phyloP scores from a whole-genome alignment of 1,139 yeast species.

The Pichia sp. region DNA sequence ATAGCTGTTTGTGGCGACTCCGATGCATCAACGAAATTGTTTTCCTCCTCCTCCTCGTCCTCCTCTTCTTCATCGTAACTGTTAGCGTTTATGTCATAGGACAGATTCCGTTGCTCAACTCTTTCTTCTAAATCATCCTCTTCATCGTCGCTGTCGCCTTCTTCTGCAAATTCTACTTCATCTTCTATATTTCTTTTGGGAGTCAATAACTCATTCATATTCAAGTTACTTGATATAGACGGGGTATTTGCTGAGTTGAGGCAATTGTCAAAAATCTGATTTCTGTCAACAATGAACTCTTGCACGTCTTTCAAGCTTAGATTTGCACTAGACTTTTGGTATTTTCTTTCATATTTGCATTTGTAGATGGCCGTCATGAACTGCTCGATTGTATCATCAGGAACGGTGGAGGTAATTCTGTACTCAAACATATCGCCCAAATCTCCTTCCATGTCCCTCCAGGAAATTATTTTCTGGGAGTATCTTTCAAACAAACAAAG shows the following conservation, averaged over 20 bases:
- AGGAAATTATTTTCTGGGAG: constrained; percentile 53
- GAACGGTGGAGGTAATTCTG: constrained; percentile 61
- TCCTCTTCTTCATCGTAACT: constrained; percentile 23
- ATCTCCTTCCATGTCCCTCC: constrained; percentile 85
- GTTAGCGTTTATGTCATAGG: constrained; percentile 8
- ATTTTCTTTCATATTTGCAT: constrained; percentile 76
- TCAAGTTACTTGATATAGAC: constrained; percentile 10
- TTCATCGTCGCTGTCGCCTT: constrained; percentile 20
- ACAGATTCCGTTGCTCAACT: constrained; percentile 7
- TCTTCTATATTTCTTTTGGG: constrained; percentile 5
- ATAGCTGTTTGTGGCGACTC: constrained; percentile 23
- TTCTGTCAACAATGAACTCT: constrained; percentile 49
- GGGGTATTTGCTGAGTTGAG: constrained; percentile 7
- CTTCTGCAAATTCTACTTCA: constrained; percentile 14
- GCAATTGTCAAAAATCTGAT: constrained; percentile 22
- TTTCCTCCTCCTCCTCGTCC: constrained; percentile 29
- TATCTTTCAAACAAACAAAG: constrained; percentile 42
- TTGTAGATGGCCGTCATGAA: constrained; percentile 62
- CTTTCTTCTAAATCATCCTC: constrained; percentile 4
- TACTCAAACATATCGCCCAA: constrained; percentile 84
- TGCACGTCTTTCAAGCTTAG: constrained; percentile 46
- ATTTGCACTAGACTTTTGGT: constrained; percentile 49
- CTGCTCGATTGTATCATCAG: constrained; percentile 52
- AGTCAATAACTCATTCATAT: constrained; percentile 9
- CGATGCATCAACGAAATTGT: constrained; percentile 28